Base-by-base conservation (phyloP, 352 stramenopile species). In the Globisporangium canariense region DNA sequence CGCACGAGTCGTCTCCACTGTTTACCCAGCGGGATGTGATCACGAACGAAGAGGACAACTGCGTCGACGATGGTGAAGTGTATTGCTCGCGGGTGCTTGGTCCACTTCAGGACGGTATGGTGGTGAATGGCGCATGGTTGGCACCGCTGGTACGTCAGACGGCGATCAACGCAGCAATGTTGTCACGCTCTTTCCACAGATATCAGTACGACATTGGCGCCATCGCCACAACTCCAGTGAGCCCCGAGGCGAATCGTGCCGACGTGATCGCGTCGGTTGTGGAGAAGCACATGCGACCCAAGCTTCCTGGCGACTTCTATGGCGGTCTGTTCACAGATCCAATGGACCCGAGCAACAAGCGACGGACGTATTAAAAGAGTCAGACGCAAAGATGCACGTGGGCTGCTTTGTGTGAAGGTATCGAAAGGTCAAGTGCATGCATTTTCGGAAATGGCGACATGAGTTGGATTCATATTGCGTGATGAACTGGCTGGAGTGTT, bases 251-350 rank as follows among this genome's bases (percentile, higher is more conserved):
- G 62, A 90, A 90, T 54, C 84, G 87, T 13, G 82, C 77, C 30
- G 88, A 85, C 22, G 74, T 89, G 57, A 88, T 96, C 34, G 73
- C 75, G 8, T 78, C 81, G 1, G 81, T 94, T 52, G 75, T 93
- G 5, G 76, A 91, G 56, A 88, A 91, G 59, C 75, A 96, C 66
- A 91, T 96, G 76, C 82, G 74, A 13, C 85, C 87, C 16, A 86
- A 92, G 68, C 76, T 96, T 18, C 87, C 87, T 11, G 85, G 87
- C 34, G 83, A 96, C 65, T 96, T 96, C 65, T 96, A 96, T 65
- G 82, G 87, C 41, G 75, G 83, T 54, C 68, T 95, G 41, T 95
- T 95, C 68, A 70, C 76, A 20, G 81, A 89, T 63, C 66, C 89
- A 40, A 73, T 73, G 51, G 68, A 64, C 45, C 36, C 36, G 36